Conservation (phyloP, 345 rosid genomes). For the Moringa oleifera region DNA sequence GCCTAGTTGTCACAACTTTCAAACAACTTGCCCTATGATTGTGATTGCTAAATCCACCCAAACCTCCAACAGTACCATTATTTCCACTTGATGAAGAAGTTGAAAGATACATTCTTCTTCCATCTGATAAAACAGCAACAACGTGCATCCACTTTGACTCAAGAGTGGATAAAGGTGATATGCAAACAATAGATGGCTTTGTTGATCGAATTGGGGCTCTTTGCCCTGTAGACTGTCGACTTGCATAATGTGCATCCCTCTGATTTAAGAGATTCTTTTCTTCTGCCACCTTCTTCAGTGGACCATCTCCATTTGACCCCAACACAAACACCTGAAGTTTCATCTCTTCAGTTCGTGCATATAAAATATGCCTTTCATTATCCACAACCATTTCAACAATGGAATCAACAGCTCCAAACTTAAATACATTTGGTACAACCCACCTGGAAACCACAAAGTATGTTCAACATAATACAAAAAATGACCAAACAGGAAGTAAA, state of each 20-base stretch:
- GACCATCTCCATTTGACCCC: conserved; percentile 74
- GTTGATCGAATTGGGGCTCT: conserved; percentile 50
- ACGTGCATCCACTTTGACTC: conserved; percentile 97
- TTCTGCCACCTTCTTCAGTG: conserved; percentile 86
- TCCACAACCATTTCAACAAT: conserved; percentile 89
- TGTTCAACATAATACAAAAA: conserved; percentile 1
- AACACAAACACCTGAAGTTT: conserved; percentile 83
- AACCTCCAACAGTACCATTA: conserved; percentile 47
- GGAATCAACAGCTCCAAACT: conserved; percentile 92
- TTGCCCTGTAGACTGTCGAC: conserved; percentile 52
- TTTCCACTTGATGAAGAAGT: conserved; percentile 70
- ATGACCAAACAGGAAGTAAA: conserved; percentile 2
- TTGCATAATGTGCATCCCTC: conserved; percentile 68
- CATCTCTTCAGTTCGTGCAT: conserved; percentile 91
- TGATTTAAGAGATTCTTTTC: conserved; percentile 84
- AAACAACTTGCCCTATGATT: conserved; percentile 72
- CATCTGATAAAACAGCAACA: conserved; percentile 90
- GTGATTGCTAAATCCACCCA: conserved; percentile 62
- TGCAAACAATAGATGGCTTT: conserved; percentile 80
- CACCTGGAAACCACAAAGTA: conserved; percentile 54
- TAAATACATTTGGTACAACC: conserved; percentile 90
- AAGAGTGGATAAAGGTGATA: conserved; percentile 73
- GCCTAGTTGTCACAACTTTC: conserved; percentile 86
- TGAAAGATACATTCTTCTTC: conserved; percentile 93
- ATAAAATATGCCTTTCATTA: conserved; percentile 87